These are phyloP conservation scores for Neofusicoccum umdonicola DNA, from an alignment of 2,329 filamentous ascomycete species.

Conservation along the genomic window DNA sequence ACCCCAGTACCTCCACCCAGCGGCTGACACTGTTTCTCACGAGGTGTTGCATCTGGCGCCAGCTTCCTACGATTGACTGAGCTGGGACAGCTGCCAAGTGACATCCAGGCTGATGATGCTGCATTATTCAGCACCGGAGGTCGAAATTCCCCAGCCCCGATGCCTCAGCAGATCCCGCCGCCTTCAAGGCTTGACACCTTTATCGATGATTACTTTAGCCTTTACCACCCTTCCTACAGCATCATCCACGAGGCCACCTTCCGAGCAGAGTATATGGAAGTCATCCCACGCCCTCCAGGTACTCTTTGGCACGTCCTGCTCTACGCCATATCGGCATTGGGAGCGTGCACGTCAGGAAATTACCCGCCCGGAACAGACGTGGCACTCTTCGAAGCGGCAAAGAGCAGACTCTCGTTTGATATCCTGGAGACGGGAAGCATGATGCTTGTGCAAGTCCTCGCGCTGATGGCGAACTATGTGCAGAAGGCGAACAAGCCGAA, in stretches of 20 bases:
- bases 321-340: slow-evolving; percentile 47
- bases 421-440: slow-evolving; percentile 50
- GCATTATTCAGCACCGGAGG: neutral
- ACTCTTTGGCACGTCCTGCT: slow-evolving; percentile 47
- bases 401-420: slow-evolving; percentile 45
- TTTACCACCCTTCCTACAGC: slow-evolving; percentile 49
- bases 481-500: slow-evolving; percentile 54
- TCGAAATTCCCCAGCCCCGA: neutral
- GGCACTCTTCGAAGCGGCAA: slow-evolving; percentile 48
- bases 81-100: neutral
- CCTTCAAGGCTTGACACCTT: slow-evolving; percentile 19
- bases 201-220: slow-evolving; percentile 46
- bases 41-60: slow-evolving; percentile 3
- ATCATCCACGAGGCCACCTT: slow-evolving; percentile 50
- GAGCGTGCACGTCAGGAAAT: slow-evolving; percentile 44
- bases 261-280: slow-evolving; percentile 47
- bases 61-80: slow-evolving; percentile 3
- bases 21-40: neutral
- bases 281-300: slow-evolving; percentile 41
- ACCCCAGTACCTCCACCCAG: no score
- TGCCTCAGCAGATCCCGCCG: neutral
- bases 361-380: slow-evolving; percentile 44
- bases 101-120: neutral
- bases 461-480: slow-evolving; percentile 49
- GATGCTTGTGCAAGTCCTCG: slow-evolving; percentile 48